phyloP scores from a whole-genome alignment of 768 basidiomycete genomes.

The Mycena galopus region DNA sequence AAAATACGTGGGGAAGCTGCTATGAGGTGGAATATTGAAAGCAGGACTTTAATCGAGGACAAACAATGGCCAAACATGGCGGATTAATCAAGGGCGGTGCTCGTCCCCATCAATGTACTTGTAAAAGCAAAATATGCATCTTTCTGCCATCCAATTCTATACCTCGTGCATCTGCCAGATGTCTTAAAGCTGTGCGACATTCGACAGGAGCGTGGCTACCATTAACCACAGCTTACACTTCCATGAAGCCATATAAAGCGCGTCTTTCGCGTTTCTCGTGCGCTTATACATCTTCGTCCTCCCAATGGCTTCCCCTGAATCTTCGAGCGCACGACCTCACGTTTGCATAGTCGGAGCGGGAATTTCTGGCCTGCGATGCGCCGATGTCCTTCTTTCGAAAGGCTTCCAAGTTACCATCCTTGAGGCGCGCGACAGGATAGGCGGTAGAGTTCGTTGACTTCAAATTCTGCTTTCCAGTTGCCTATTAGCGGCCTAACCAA shows the following conservation, averaged over 20 bases:
- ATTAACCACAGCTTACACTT: background rate
- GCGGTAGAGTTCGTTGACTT: conserved; percentile 33
- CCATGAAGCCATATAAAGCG: conserved; percentile 24
- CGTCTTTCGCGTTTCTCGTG: background rate
- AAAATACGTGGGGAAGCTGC: too few relatives aligned
- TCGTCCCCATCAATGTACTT: too few relatives aligned
- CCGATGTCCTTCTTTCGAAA: conserved; percentile 32
- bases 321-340: conserved; percentile 15
- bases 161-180: background rate
- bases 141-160: too few relatives aligned
- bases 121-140: background rate
- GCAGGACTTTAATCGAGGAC: too few relatives aligned
- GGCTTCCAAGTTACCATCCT: conserved; percentile 37
- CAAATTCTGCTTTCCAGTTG: background rate
- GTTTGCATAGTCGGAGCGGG: conserved; percentile 39
- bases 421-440: conserved; percentile 39
- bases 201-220: background rate
- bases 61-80: too few relatives aligned
- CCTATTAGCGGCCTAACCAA: background rate
- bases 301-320: background rate
- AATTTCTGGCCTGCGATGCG: conserved; percentile 37
- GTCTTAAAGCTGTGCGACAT: background rate
- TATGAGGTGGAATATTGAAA: too few relatives aligned
- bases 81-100: too few relatives aligned
- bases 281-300: background rate